Base-by-base conservation (phyloP, 345 rosid species). In the Eucalyptus cladocalyx region DNA sequence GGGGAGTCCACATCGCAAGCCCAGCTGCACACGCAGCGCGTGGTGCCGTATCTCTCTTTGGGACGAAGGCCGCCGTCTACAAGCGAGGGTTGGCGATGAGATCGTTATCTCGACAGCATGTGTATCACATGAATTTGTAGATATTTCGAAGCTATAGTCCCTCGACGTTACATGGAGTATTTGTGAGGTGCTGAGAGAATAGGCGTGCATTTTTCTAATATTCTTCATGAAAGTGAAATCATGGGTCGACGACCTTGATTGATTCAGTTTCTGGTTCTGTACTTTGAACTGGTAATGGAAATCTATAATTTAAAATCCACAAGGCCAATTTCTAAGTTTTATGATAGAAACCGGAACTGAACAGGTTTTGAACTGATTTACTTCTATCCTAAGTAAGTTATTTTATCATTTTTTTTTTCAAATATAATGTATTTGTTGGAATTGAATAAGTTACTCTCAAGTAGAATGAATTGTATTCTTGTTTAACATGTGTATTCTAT, bases 271-370 rank as follows among this genome's bases (percentile, higher is more conserved):
- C 3, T 40, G 1, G 3, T 21, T 40, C 3, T 23, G 2, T 76
- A 37, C 16, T 23, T 76, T 76, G 47, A 76, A 40, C 8, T 76
- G 0, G 5, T 8, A 3, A 76, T 40, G 0, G 0, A 2, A 21
- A 76, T 6, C 1, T 19, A 12, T 1, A 40, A 76, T 16, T 2
- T 76, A 40, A 0, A 76, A 40, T 14, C 9, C 2, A 0, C 16
- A 37, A 21, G 9, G 28, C 28, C 2, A 2, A 1, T 40, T 76
- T 2, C 6, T 40, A 23, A 26, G 47, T 11, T 76, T 13, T 40
- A 21, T 4, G 30, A 6, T 21, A 76, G 28, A 76, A 21, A 26
- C 0, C 0, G 0, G 16, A 76, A 37, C 1, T 13, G 2, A 76
- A 76, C 9, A 76, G 1, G 30, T 76, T 37, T 76, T 76, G 3